Base-by-base conservation (phyloP, 441 rosid genomes). In the Adansonia rubrostipa region DNA sequence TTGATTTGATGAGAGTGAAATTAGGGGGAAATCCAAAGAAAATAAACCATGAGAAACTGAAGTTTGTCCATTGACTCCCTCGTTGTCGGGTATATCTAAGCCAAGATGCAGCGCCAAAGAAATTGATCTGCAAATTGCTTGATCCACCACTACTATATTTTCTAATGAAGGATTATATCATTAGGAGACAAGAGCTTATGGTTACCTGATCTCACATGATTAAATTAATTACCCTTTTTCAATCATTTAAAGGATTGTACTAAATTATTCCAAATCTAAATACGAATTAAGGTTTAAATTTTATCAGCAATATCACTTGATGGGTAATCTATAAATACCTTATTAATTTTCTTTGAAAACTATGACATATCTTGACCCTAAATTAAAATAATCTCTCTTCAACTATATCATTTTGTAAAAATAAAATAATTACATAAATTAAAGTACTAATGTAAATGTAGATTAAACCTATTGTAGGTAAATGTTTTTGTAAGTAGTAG, bases 1-100 rank as follows among this genome's bases (percentile, higher is more conserved):
- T 64, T 64, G 69, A 64, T 64, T 64, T 64, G 20, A 15, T 64
- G 47, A 64, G 19, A 64, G 20, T 64, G 69, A 36, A 36, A 64
- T 33, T 14, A 64, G 36, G 10, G 1, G 69, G n/a, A 64, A 64
- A 36, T 36, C 5, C 19, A 1, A 36, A 15, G 13, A 47, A 6
- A 45, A 6, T n/a, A 15, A 64, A 64, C 15, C 47, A 20, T 64
- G 69, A 64, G 69, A 36, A 64, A 64, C 47, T 36, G 47, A 19
- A 6, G 47, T 36, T 40, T 62, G 47, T 33, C 20, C 7, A 36
- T 36, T 36, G 47, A 36, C 15, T 20, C 68, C 69, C 69, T 36
- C 40, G 11, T 33, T 14, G 68, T 64, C 69, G 69, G 47, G 40
- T 64, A 54, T n/a, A 15, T 14, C 19, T 14, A 54, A 33, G n/a